Evolutionary conservation across 805 yeast species (phyloP).

Genomic region (Diddensiella santjacobensis): DNA sequence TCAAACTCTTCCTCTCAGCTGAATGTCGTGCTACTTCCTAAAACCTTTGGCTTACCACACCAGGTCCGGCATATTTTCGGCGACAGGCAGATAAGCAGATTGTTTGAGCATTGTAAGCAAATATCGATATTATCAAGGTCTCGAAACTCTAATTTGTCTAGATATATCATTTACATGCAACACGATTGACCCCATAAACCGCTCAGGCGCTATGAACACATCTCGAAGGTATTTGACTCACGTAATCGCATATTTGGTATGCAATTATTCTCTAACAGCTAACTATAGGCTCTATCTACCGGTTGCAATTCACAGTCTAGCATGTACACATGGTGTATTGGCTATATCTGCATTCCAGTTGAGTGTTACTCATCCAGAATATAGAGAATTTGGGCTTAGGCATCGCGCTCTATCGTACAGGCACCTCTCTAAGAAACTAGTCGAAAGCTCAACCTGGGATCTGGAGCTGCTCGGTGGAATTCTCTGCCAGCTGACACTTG

Average conservation of each 20-base stretch:
- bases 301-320: slow-evolving; percentile 2
- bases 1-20: neutral
- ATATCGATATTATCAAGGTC: too few species aligned
- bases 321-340: slow-evolving; percentile 4
- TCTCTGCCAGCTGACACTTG: slow-evolving; percentile 8
- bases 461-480: slow-evolving; percentile 4
- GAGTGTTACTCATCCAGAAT: neutral
- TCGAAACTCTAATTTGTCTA: neutral
- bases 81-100: neutral
- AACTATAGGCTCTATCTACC: slow-evolving; percentile 4
- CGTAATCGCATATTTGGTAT: slow-evolving; percentile 2
- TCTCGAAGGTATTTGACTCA: neutral
- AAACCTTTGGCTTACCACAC: neutral
- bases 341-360: slow-evolving; percentile 8
- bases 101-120: neutral
- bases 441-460: neutral
- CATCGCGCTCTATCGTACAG: slow-evolving; percentile 5
- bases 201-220: neutral
- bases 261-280: slow-evolving; percentile 3
- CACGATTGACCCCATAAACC: neutral
- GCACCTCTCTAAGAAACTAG: neutral
- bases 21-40: neutral
- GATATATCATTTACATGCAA: neutral
- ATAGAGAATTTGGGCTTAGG: neutral
- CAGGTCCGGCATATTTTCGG: neutral